Evolutionary conservation across 2,329 filamentous ascomycete species (phyloP).

Genomic region (Talaromyces islandicus): DNA sequence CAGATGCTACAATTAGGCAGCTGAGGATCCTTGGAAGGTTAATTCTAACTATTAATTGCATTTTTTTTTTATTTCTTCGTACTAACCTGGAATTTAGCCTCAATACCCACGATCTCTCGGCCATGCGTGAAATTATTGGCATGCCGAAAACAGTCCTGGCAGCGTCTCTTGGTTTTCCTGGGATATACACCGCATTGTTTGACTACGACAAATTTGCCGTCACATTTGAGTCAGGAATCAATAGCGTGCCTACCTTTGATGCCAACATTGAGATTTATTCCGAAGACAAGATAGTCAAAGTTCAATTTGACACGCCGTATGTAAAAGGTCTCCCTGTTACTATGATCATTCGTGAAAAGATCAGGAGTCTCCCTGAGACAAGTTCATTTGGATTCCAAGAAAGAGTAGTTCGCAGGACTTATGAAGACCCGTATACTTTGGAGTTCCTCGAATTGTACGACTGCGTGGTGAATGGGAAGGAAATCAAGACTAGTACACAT

Average conservation of each 20-base stretch:
- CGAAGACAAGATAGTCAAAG: slow-evolving; percentile 46
- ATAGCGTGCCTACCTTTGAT: slow-evolving; percentile 39
- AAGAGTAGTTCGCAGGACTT: slow-evolving; percentile 38
- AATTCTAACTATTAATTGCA: background rate
- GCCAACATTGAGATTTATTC: slow-evolving; percentile 42
- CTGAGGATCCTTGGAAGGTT: slow-evolving; percentile 36
- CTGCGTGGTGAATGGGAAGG: slow-evolving; percentile 31
- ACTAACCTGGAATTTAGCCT: slow-evolving; percentile 18
- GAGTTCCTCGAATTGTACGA: slow-evolving; percentile 38
- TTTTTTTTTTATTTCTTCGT: background rate
- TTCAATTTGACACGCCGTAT: slow-evolving; percentile 54
- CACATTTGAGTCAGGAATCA: slow-evolving; percentile 52
- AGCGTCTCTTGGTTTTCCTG: background rate
- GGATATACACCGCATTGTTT: slow-evolving; percentile 25
- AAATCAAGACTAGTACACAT: slow-evolving; percentile 34
- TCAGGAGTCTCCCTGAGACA: slow-evolving; percentile 21
- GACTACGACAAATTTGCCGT: slow-evolving; percentile 42
- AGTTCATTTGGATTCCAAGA: slow-evolving; percentile 26
- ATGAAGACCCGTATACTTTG: slow-evolving; percentile 42
- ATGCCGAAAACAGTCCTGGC: slow-evolving; percentile 8
- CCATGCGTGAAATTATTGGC: slow-evolving; percentile 44
- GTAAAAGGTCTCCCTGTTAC: slow-evolving; percentile 53
- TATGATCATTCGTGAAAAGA: slow-evolving; percentile 42
- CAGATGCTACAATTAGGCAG: slow-evolving; percentile 20
- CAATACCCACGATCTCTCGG: slow-evolving; percentile 48